Base-by-base conservation (phyloP, 2,329 filamentous ascomycete species). In the Curvularia sp. region DNA sequence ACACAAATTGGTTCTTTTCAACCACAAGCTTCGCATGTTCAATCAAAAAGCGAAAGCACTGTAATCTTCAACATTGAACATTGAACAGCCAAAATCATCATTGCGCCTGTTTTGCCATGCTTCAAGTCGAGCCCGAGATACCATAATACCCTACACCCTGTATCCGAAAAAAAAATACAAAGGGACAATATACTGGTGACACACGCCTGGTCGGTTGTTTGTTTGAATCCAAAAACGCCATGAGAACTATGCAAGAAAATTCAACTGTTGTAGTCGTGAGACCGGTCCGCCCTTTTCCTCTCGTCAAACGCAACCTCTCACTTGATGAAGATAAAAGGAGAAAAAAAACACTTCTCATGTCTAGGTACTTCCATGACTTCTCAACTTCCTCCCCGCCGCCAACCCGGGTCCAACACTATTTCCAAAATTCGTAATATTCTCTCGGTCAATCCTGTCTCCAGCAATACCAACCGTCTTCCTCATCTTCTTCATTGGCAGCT, bases 401-500 rank as follows among this genome's bases (percentile, higher is more conserved):
- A 74, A 52, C 19, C 76, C 74, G 12, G 72, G 74, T 6, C 77
- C 77, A 53, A 77, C 76, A 67, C 73, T 80, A 53, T 69, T 77
- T 54, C 71, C 73, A 56, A 81, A 76, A 53, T 78, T 78, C 25
- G 70, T 73, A 34, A 77, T 55, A 48, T 81, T 80, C 64, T 80
- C 78, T 39, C 77, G 61, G 47, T 79, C 79, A 1, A 66, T 73
- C 50, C 70, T 64, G 39, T 76, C 78, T 30, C 70, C 73, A 6
- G 73, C 76, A 3, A 77, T 75, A 0, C 60, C 66, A 5, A 81
- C 78, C 19, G 80, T 82, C 71, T 77, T 80, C 49, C 79, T 65
- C 70, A 76, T 74, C 59, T 75, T 74, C 66, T 78, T 80, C 72
- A 74, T 79, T 8, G 80, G 80, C 67, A 83, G 54, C 65, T 80